Conservation (phyloP, 2,329 filamentous ascomycete species). For the Triangularia verruculosa region DNA sequence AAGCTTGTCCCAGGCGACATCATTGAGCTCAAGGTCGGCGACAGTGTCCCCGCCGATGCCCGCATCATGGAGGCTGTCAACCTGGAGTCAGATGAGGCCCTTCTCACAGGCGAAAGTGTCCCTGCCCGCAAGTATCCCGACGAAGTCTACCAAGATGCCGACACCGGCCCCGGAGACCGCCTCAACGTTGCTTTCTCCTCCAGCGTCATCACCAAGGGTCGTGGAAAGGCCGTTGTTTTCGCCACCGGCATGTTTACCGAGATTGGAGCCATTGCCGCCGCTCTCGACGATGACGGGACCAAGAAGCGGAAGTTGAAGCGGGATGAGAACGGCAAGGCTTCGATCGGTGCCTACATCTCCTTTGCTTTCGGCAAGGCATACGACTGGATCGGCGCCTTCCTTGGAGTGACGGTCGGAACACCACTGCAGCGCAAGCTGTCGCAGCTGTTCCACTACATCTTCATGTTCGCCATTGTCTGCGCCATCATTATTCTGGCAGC, state of each 20-base stretch:
- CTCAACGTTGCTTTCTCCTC: constrained; percentile 61
- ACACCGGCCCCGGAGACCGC: constrained; percentile 58
- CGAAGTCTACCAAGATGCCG: constrained; percentile 43
- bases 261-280: constrained; percentile 61
- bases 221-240: constrained; percentile 57
- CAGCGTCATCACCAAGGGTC: constrained; percentile 45
- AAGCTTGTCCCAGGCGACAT: constrained; percentile 57
- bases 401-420: constrained; percentile 63
- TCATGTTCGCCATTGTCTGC: constrained; percentile 50
- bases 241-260: constrained; percentile 59
- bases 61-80: constrained; percentile 49
- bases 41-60: constrained; percentile 41
- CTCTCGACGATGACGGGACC: constrained; percentile 50
- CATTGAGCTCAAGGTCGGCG: constrained; percentile 37
- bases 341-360: neutral
- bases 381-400: constrained; percentile 52
- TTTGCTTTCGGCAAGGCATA: constrained; percentile 33
- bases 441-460: constrained; percentile 62
- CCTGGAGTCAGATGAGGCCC: constrained; percentile 58
- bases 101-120: constrained; percentile 61
- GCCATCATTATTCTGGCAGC: constrained; percentile 39
- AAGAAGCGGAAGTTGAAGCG: constrained; percentile 34
- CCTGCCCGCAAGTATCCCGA: constrained; percentile 54
- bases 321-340: constrained; percentile 39
- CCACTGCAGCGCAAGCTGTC: constrained; percentile 64